These are phyloP conservation scores for Skeletonema grethae DNA, from an alignment of 108 stramenopile genomes.

Conservation along the genomic window DNA sequence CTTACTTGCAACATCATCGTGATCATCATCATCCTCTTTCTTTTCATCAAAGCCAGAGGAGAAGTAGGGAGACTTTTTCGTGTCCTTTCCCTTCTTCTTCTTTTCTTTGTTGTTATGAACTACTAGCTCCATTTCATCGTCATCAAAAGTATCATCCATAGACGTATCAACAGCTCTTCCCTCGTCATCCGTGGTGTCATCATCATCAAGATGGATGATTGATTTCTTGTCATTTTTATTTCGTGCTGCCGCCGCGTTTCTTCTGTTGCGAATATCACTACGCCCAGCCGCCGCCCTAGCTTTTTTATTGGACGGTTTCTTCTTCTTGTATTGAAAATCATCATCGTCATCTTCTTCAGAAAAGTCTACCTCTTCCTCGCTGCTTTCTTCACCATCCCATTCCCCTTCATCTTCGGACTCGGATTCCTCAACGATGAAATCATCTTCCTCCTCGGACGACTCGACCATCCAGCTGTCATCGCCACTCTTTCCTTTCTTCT, in stretches of 20 bases:
- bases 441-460: conserved; percentile 43
- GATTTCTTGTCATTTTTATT: conserved; percentile 12
- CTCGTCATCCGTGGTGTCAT: conserved; percentile 30
- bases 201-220: conserved; percentile 8
- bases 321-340: conserved; percentile 9
- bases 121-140: conserved; percentile 13
- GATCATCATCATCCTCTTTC: conserved; percentile 1
- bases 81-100: conserved; percentile 9
- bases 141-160: conserved; percentile 22
- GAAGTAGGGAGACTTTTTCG: conserved; percentile 18
- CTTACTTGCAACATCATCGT: conserved; percentile 2
- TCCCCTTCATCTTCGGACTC: conserved; percentile 27
- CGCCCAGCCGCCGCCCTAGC: neutral
- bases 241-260: neutral
- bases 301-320: conserved; percentile 16
- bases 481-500: conserved; percentile 7
- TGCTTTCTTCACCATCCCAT: conserved; percentile 12
- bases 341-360: conserved; percentile 42
- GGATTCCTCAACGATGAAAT: conserved; percentile 30
- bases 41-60: neutral
- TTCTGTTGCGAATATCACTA: neutral
- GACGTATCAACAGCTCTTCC: conserved; percentile 7
- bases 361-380: conserved; percentile 34
- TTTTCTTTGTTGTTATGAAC: neutral
- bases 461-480: conserved; percentile 18